Evolutionary conservation across 495 filamentous ascomycete species (phyloP), one percentile per base, ranked within the genome.

Genomic region (Xylaria grammica): DNA sequence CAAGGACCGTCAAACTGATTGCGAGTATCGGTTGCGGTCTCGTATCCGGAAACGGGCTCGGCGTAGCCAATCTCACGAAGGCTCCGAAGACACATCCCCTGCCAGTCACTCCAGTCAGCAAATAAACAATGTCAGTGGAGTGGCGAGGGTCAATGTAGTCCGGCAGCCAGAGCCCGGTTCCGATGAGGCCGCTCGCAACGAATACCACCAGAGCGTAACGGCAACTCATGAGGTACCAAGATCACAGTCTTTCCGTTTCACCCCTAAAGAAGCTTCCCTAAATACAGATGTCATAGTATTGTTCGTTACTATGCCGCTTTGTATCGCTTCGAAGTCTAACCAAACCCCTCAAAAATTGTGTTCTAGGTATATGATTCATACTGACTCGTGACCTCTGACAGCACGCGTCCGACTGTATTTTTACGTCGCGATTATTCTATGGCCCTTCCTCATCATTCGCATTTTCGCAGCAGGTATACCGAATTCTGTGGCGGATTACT

Each of bases 381-480:
- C 40, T 42, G 40, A 42, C 40, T 15, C 13, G 17, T 17, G 15
- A 11, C 17, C 52, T 4, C 13, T 4, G 5, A 36, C 26, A 55
- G 30, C n/a, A 55, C n/a, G 52, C 52, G 13, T 24, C 52, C 13
- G 30, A 55, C 30, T 42, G 36, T 34, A 36, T 42, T 20, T 34
- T 36, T 24, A 55, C 30, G 3, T 55, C 52, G 38, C 79, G 81
- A 53, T 66, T 82, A 3, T 82, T 81, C 63, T 82, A 82, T 73
- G 80, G 80, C 0, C 75, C 79, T 0, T 77, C 78, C 0, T 81
- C 80, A 4, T 77, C 81, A 58, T 82, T 82, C 59, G 69, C 79
- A 1, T 74, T 82, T 0, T 79, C 81, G 74, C 77, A 81, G 46
- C 74, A 81, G 40, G 71, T 81, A 34, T 80, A 82, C 54, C 69